Percentiles rank a stretch among this genome's conserved stretches.
Conservation (phyloP, 805 yeast species). For the Millerozyma acaciae region DNA sequence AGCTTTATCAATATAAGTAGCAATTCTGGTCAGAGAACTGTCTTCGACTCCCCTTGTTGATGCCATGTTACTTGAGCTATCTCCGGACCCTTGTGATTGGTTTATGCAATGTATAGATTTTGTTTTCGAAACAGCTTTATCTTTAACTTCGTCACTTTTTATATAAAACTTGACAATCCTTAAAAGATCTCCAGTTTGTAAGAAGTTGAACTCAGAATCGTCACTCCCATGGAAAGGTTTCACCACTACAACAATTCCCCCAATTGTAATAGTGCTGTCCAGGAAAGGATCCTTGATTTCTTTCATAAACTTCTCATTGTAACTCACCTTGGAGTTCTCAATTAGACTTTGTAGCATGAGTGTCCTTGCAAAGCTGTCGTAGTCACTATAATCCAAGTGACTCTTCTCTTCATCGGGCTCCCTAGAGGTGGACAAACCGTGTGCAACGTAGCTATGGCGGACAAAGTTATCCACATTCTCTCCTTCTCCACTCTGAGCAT, state of each 20-base stretch:
- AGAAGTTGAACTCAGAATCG: conserved; percentile 16
- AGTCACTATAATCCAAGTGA: conserved; percentile 12
- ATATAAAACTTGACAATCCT: conserved; percentile 24
- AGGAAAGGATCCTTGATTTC: conserved; percentile 29
- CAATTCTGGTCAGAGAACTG: background rate
- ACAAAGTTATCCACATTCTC: conserved; percentile 3
- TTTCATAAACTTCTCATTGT: conserved; percentile 13
- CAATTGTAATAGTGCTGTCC: conserved; percentile 20
- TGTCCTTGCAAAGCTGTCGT: conserved; percentile 25
- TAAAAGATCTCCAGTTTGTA: conserved; percentile 30
- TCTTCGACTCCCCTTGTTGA: background rate
- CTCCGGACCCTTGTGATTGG: too few relatives aligned
- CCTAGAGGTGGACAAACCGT: conserved; percentile 13
- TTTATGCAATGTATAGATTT: conserved; percentile 2
- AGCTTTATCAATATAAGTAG: conserved; percentile 10
- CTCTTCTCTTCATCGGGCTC: conserved; percentile 13
- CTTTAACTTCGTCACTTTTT: conserved; percentile 8
- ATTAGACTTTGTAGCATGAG: conserved; percentile 22
- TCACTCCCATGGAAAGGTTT: conserved; percentile 20
- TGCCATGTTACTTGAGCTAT: background rate
- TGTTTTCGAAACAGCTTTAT: conserved; percentile 2
- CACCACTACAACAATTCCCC: conserved; percentile 31
- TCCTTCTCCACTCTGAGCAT: conserved; percentile 4
- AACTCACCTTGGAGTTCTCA: conserved; percentile 11
- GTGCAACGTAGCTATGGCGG: too few relatives aligned